A percentile compares a stretch with the other conserved stretches of the same genome.
Evolutionary conservation across 2,329 filamentous ascomycete genomes (phyloP).

Genomic region (Arthrobotrys sphaeroides): DNA sequence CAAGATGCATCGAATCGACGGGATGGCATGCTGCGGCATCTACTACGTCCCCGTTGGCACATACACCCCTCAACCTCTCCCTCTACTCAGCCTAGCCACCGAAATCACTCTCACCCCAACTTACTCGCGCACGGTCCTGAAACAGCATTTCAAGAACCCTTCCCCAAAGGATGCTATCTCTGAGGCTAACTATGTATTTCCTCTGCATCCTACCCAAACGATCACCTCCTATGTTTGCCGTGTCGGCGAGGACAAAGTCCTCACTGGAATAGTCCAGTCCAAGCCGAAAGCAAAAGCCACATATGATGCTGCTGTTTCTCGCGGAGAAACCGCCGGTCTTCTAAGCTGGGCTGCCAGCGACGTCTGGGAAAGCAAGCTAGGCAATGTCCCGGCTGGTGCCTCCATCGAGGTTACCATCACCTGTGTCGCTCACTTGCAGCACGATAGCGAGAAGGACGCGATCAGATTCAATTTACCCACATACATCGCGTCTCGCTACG

Average conservation of each 20-base stretch:
- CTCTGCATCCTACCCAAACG: conserved; percentile 76
- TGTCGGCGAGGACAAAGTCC: conserved; percentile 68
- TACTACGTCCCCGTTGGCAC: conserved; percentile 33
- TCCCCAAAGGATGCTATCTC: conserved; percentile 63
- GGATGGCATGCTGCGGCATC: conserved; percentile 27
- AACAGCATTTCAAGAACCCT: conserved; percentile 72
- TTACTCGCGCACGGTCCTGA: conserved; percentile 63
- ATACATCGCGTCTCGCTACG: conserved; percentile 74
- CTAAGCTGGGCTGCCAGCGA: conserved; percentile 72
- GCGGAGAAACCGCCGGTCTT: conserved; percentile 72
- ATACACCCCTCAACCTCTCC: conserved; percentile 16
- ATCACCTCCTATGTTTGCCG: conserved; percentile 74
- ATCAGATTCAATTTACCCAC: conserved; percentile 76
- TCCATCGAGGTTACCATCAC: conserved; percentile 68
- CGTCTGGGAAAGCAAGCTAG: conserved; percentile 74
- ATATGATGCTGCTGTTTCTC: conserved; percentile 69
- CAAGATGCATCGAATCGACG: conserved; percentile 36
- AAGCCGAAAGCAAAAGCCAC: conserved; percentile 70
- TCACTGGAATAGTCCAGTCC: conserved; percentile 74
- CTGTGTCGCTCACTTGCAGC: conserved; percentile 76
- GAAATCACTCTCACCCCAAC: conserved; percentile 51
- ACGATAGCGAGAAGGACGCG: conserved; percentile 74
- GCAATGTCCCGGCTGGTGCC: conserved; percentile 71
- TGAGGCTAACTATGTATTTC: conserved; percentile 74
- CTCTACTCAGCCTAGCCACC: conserved; percentile 33